Conservation (phyloP, 2,329 filamentous ascomycete species). For the Epichloe coenophiala region DNA sequence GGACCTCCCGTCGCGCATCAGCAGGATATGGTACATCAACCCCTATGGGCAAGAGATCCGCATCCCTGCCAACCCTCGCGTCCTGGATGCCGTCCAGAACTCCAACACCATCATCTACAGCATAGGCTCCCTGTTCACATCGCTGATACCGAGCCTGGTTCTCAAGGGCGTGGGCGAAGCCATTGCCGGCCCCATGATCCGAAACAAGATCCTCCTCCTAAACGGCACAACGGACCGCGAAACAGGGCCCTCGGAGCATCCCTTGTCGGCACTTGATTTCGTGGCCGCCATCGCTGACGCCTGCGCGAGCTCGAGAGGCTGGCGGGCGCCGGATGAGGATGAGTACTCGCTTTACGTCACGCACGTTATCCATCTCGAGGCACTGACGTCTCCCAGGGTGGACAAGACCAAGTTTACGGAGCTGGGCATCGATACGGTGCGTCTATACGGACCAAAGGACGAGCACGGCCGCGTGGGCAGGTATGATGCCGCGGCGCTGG, state of each 20-base stretch:
- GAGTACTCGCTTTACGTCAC: slow-evolving; percentile 62
- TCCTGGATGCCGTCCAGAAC: slow-evolving; percentile 51
- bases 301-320: slow-evolving; percentile 51
- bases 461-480: slow-evolving; percentile 30
- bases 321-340: slow-evolving; percentile 21
- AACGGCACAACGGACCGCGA: slow-evolving; percentile 80
- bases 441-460: slow-evolving; percentile 57
- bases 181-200: slow-evolving; percentile 26
- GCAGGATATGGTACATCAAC: slow-evolving; percentile 92
- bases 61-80: slow-evolving; percentile 69
- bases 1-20: slow-evolving; percentile 64
- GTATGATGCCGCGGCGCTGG: slow-evolving; percentile 66
- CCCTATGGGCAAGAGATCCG: slow-evolving; percentile 95
- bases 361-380: slow-evolving; percentile 70
- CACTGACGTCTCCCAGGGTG: slow-evolving; percentile 53
- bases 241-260: slow-evolving; percentile 53
- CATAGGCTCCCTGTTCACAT: slow-evolving; percentile 89
- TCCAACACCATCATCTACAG: slow-evolving; percentile 70
- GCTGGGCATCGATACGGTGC: slow-evolving; percentile 64
- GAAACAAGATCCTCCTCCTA: slow-evolving; percentile 68
- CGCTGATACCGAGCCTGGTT: slow-evolving; percentile 70
- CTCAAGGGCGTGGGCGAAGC: slow-evolving; percentile 59
- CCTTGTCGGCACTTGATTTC: slow-evolving; percentile 69
- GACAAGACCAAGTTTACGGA: slow-evolving; percentile 48
- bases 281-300: slow-evolving; percentile 66